Evolutionary conservation across 2,329 filamentous ascomycete genomes (phyloP).

Genomic region (Hirsutella rhossiliensis): DNA sequence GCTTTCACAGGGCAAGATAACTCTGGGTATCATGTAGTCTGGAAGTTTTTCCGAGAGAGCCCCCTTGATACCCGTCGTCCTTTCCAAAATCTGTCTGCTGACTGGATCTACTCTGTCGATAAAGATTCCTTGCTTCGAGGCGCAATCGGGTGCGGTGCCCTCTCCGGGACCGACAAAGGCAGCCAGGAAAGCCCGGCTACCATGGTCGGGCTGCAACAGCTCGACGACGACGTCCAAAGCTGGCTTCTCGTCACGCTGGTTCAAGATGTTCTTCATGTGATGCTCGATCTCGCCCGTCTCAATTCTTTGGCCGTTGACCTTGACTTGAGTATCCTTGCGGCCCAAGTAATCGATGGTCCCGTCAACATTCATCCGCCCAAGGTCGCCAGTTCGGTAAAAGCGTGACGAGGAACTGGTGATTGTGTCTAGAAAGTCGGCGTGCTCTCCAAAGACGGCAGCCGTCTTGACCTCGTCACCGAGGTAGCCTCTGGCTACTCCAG

Average conservation of each 20-base stretch:
- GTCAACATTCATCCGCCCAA: not conserved
- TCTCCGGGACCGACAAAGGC: not conserved
- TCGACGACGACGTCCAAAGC: not conserved
- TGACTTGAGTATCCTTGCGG: slow-evolving; percentile 2
- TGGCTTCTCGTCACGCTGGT: not conserved
- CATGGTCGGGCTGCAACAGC: not conserved
- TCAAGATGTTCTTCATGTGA: not conserved
- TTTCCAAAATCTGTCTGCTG: not conserved
- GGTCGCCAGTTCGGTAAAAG: slow-evolving; percentile 1
- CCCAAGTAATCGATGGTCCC: slow-evolving; percentile 1
- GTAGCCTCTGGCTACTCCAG: slow-evolving; percentile 1
- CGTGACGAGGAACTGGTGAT: not conserved
- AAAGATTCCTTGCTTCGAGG: not conserved
- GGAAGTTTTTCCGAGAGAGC: not conserved
- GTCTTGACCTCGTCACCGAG: not conserved
- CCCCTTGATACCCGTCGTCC: not conserved
- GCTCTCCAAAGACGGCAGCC: slow-evolving; percentile 1
- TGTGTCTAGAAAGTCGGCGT: not conserved
- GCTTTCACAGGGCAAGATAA: not conserved
- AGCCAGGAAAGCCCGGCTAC: not conserved
- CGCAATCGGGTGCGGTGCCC: not conserved
- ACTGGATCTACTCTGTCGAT: not conserved
- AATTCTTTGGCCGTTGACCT: slow-evolving; percentile 2
- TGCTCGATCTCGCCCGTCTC: slow-evolving; percentile 2
- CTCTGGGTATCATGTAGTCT: slow-evolving; percentile 2